Percentiles rank a stretch among this genome's conserved stretches.
phyloP scores from a whole-genome alignment of 1,139 yeast genomes.

The Magnusiomyces clavatus region DNA sequence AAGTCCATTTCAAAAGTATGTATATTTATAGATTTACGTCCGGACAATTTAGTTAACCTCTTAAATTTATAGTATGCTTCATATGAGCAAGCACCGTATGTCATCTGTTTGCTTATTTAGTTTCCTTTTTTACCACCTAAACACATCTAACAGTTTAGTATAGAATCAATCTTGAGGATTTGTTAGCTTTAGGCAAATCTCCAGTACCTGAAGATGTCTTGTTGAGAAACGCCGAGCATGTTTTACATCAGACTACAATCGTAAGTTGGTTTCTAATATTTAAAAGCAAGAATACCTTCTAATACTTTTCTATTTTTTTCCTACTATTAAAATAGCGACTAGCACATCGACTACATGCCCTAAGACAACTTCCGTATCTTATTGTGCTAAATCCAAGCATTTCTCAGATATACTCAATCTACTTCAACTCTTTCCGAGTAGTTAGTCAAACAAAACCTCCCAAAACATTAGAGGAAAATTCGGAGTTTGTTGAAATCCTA shows the following conservation, averaged over 20 bases:
- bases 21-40: background rate
- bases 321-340: slow-evolving; percentile 21
- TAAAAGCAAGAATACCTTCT: background rate
- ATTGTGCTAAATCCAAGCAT: slow-evolving; percentile 84
- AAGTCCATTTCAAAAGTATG: slow-evolving; percentile 10
- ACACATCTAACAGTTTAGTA: background rate
- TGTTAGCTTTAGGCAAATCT: slow-evolving; percentile 22
- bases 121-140: background rate
- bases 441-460: slow-evolving; percentile 41
- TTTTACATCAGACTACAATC: slow-evolving; percentile 39
- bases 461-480: slow-evolving; percentile 47
- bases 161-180: slow-evolving; percentile 22
- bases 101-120: background rate
- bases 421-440: slow-evolving; percentile 61
- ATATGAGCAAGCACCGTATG: slow-evolving; percentile 9
- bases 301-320: background rate
- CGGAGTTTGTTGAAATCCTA: slow-evolving; percentile 44
- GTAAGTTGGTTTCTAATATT: slow-evolving; percentile 23
- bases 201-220: slow-evolving; percentile 26
- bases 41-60: background rate
- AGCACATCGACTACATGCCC: slow-evolving; percentile 58
- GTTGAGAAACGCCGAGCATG: slow-evolving; percentile 35
- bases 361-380: slow-evolving; percentile 71
- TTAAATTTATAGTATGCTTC: slow-evolving; percentile 4
- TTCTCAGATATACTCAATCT: slow-evolving; percentile 68